Percentiles rank a stretch among this genome's conserved stretches.
Conservation (phyloP, 345 rosid species). For the Physaria fendleri region DNA sequence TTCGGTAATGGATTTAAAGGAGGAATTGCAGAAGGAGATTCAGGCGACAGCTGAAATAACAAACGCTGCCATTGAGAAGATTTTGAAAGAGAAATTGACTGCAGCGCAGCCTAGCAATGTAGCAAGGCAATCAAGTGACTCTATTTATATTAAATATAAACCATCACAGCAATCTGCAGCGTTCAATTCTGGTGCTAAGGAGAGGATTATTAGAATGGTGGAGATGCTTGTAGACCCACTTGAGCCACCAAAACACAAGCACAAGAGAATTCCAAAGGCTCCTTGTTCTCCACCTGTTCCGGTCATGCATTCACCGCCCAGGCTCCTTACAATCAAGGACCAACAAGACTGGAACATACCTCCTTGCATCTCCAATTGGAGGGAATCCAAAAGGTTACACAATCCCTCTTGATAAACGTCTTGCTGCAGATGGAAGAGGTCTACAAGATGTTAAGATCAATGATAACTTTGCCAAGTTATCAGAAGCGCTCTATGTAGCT, state of each 20-base stretch:
- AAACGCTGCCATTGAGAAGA: constrained; percentile 66
- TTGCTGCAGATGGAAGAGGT: constrained; percentile 82
- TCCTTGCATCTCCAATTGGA: constrained; percentile 83
- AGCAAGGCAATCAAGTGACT: constrained; percentile 50
- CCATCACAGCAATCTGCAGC: constrained; percentile 70
- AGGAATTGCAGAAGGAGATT: constrained; percentile 54
- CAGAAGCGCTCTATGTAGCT: constrained; percentile 63
- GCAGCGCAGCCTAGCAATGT: constrained; percentile 80
- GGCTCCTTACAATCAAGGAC: constrained; percentile 76
- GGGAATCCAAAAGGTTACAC: constrained; percentile 71
- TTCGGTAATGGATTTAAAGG: no score
- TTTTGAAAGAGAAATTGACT: constrained; percentile 64
- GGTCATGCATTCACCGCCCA: constrained; percentile 78
- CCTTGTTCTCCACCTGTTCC: constrained; percentile 80
- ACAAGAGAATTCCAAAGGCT: constrained; percentile 63
- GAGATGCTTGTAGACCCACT: constrained; percentile 84
- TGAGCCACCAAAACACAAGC: constrained; percentile 81
- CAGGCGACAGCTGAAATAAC: constrained; percentile 74
- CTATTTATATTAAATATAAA: constrained; percentile 66
- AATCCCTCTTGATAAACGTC: constrained; percentile 77
- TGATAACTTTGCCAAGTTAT: constrained; percentile 63
- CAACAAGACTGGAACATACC: constrained; percentile 88
- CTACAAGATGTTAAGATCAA: constrained; percentile 33
- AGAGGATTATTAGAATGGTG: constrained; percentile 69
- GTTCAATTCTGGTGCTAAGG: constrained; percentile 77